phyloP scores from a whole-genome alignment of 2,329 filamentous ascomycete genomes.

The Pestalotiopsis sp. region DNA sequence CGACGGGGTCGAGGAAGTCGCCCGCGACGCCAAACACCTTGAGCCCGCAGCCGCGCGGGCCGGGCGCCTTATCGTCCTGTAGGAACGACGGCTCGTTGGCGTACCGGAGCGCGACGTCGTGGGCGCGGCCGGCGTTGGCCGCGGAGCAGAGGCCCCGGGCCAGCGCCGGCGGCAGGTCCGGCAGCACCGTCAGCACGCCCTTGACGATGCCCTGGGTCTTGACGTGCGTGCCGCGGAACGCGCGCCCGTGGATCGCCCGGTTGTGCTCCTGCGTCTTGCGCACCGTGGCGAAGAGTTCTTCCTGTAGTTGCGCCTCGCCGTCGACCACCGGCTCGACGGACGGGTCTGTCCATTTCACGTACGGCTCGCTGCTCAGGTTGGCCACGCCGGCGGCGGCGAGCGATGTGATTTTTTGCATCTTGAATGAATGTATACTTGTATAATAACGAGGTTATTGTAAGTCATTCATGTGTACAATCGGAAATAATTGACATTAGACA shows the following conservation, averaged over 20 bases:
- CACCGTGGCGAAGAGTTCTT: not conserved
- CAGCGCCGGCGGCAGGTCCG: not conserved
- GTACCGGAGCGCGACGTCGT: not conserved
- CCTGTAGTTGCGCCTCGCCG: not conserved
- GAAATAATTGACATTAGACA: not conserved
- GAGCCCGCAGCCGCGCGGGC: not conserved
- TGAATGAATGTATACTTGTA: not conserved
- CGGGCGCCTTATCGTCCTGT: not conserved
- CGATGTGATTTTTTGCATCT: not conserved
- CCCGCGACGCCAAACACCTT: not conserved
- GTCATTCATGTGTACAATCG: not conserved
- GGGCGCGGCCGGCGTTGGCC: not conserved
- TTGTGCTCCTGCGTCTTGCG: not conserved
- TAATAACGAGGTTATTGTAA: not conserved
- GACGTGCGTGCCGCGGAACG: not conserved
- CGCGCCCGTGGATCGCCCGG: not conserved
- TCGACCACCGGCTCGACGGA: not conserved
- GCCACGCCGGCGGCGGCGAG: not conserved
- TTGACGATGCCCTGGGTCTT: not conserved
- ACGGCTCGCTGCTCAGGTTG: not conserved
- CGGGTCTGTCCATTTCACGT: not conserved
- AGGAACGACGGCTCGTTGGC: conserved; percentile 4
- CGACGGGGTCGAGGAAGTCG: not conserved
- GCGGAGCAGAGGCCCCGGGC: not conserved
- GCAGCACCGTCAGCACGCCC: not conserved